Percentiles rank a stretch among this genome's conserved stretches.
Evolutionary conservation across 108 stramenopile species (phyloP).

Genomic region (Pseudonitzschia delicatissima): DNA sequence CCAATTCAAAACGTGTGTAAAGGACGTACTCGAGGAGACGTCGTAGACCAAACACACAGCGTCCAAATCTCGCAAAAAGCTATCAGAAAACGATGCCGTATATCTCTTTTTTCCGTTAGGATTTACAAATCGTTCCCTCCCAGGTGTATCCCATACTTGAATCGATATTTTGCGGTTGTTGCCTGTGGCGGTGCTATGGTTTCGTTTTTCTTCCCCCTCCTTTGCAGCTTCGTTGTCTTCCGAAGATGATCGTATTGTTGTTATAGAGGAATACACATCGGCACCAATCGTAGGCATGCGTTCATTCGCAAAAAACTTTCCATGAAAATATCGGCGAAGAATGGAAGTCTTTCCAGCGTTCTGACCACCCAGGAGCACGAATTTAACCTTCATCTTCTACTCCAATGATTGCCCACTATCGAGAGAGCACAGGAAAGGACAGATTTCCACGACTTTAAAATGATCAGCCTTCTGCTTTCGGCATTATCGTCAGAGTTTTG

Average conservation of each 20-base stretch:
- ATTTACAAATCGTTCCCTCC: constrained; percentile 48
- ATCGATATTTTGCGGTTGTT: constrained; percentile 20
- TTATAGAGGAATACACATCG: constrained; percentile 41
- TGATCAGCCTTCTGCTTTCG: too few species aligned
- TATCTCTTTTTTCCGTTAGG: constrained; percentile 23
- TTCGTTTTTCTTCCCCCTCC: not conserved
- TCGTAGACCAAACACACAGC: constrained; percentile 78
- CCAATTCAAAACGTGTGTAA: constrained; percentile 71
- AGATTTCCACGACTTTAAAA: too few species aligned
- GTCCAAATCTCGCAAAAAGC: constrained; percentile 67
- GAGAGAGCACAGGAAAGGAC: too few species aligned
- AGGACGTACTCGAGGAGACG: constrained; percentile 66
- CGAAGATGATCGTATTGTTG: not conserved
- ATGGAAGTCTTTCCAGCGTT: constrained; percentile 76
- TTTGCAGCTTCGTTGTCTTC: constrained; percentile 5
- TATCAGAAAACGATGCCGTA: constrained; percentile 38
- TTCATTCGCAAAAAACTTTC: constrained; percentile 30
- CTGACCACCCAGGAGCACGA: constrained; percentile 51
- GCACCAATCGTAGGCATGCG: constrained; percentile 42
- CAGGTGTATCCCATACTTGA: constrained; percentile 82
- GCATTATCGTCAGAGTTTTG: not conserved
- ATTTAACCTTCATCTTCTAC: constrained; percentile 26
- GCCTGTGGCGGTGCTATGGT: not conserved
- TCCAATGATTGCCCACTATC: not conserved
- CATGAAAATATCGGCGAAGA: constrained; percentile 53